Conservation (phyloP, 2,329 filamentous ascomycete species). For the Colletotrichum sp. region DNA sequence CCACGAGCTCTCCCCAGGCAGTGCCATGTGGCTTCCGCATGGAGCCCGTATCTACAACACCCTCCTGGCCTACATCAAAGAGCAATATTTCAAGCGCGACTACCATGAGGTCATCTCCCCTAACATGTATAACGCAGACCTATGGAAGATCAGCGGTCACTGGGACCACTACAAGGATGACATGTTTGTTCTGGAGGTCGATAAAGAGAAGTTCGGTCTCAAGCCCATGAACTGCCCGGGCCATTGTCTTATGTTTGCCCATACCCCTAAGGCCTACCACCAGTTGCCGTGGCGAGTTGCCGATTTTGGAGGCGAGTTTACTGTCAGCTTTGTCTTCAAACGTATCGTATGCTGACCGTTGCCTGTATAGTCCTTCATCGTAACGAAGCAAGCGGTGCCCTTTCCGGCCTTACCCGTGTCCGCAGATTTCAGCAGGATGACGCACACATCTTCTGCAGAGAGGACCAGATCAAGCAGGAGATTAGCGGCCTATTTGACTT, state of each 20-base stretch:
- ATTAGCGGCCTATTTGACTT: conserved; percentile 90
- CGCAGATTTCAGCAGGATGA: conserved; percentile 96
- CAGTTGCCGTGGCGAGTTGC: conserved; percentile 92
- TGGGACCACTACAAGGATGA: conserved; percentile 94
- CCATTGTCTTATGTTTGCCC: conserved; percentile 86
- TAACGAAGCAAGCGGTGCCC: conserved; percentile 91
- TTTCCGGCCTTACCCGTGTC: conserved; percentile 89
- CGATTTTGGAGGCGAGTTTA: conserved; percentile 77
- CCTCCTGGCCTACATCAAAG: conserved; percentile 78
- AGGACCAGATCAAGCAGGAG: conserved; percentile 75
- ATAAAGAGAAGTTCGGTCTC: conserved; percentile 78
- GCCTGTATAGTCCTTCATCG: conserved; percentile 67
- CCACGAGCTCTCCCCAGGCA: conserved; percentile 90
- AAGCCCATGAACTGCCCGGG: conserved; percentile 99
- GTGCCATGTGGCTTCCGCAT: conserved; percentile 89
- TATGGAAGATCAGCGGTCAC: conserved; percentile 96
- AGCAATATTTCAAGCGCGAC: conserved; percentile 90
- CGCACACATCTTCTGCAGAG: conserved; percentile 91
- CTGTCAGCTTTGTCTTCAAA: neutral
- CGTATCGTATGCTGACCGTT: neutral
- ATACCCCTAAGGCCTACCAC: conserved; percentile 83
- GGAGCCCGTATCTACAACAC: conserved; percentile 94
- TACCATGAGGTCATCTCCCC: conserved; percentile 96
- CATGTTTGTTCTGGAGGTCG: conserved; percentile 71
- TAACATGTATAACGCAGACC: conserved; percentile 87